Percentiles rank a stretch among this genome's conserved stretches.
These are phyloP conservation scores for Cavenderia fasciculata DNA, from an alignment of 78 protist genomes.

Conservation along the genomic window DNA sequence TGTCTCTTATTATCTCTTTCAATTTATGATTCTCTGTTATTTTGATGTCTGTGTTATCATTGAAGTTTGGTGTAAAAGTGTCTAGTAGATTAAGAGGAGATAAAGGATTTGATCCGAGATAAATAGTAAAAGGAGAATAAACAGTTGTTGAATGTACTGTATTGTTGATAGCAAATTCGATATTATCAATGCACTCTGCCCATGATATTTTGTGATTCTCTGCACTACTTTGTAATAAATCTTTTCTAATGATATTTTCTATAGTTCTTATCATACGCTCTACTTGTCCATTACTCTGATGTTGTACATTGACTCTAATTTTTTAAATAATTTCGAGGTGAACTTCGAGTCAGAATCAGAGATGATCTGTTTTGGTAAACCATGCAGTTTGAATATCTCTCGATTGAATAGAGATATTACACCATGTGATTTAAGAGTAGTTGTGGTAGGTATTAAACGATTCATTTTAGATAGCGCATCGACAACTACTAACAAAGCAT, in stretches of 20 bases:
- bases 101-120: background rate
- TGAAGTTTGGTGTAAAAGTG: background rate
- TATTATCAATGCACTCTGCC: background rate
- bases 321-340: background rate
- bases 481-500: too few relatives aligned
- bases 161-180: background rate
- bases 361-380: background rate
- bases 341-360: background rate
- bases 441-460: background rate
- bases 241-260: background rate
- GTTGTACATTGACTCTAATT: background rate
- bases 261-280: background rate
- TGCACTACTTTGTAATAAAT: background rate
- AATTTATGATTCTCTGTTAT: background rate
- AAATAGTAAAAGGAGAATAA: background rate
- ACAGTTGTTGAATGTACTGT: background rate
- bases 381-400: background rate
- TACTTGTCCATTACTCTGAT: background rate
- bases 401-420: background rate
- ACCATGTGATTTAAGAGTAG: background rate
- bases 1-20: background rate
- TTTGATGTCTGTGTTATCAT: background rate
- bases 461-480: too few relatives aligned
- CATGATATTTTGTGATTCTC: background rate
- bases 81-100: background rate